Evolutionary conservation across 345 rosid species (phyloP).

Genomic region (Rubroshorea leprosula): DNA sequence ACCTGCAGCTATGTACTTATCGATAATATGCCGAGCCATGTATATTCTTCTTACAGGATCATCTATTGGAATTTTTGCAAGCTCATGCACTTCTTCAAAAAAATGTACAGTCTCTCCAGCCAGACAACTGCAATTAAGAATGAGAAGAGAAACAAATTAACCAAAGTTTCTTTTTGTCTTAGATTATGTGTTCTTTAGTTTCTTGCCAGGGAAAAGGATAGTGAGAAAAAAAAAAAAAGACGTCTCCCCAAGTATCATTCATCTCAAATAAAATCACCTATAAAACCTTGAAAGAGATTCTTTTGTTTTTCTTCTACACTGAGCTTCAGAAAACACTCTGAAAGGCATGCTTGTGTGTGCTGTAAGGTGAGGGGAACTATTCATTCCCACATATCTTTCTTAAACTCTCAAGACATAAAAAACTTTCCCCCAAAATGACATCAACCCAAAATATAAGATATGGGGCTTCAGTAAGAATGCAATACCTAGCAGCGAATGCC

Average conservation of each 20-base stretch:
- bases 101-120: constrained; percentile 94
- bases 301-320: not conserved
- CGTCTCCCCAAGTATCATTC: not conserved
- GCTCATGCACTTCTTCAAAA: constrained; percentile 77
- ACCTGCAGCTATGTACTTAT: constrained; percentile 77
- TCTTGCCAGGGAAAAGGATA: too few relatives aligned
- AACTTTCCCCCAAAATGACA: too few relatives aligned
- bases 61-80: constrained; percentile 54
- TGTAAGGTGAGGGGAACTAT: too few relatives aligned
- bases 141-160: not conserved
- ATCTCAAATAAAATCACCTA: too few relatives aligned
- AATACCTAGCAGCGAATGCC: constrained; percentile 89
- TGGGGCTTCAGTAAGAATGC: constrained; percentile 5
- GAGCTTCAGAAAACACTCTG: not conserved
- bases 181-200: too few relatives aligned
- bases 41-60: constrained; percentile 74
- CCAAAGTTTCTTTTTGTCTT: too few relatives aligned
- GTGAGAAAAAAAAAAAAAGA: too few relatives aligned
- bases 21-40: constrained; percentile 84
- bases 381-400: too few relatives aligned
- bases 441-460: constrained; percentile 1
- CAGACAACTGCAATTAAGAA: constrained; percentile 53
- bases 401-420: too few relatives aligned
- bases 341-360: too few relatives aligned
- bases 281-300: not conserved